Percentiles rank a stretch among this genome's conserved stretches.
phyloP scores from a whole-genome alignment of 495 filamentous ascomycete species.

The Rusavskia elegans region DNA sequence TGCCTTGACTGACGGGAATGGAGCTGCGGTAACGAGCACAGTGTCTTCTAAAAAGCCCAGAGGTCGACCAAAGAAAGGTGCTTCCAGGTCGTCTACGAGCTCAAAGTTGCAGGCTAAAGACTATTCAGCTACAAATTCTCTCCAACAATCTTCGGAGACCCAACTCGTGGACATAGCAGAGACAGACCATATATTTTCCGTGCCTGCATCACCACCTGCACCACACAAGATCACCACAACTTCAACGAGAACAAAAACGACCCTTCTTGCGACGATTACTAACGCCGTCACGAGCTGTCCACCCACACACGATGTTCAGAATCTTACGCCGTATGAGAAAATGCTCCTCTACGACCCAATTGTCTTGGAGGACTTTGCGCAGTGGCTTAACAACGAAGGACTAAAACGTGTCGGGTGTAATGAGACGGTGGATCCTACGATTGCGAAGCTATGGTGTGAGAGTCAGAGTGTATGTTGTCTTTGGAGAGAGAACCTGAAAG shows the following conservation, averaged over 20 bases:
- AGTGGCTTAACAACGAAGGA: slow-evolving; percentile 66
- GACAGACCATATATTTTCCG: too few relatives aligned
- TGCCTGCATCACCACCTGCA: too few relatives aligned
- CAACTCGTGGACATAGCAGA: too few relatives aligned
- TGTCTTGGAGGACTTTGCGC: slow-evolving; percentile 68
- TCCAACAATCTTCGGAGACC: too few relatives aligned
- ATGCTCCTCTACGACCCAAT: slow-evolving; percentile 92
- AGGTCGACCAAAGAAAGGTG: slow-evolving; percentile 28
- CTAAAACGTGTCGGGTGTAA: slow-evolving; percentile 45
- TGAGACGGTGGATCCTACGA: slow-evolving; percentile 38
- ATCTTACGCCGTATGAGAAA: slow-evolving; percentile 69
- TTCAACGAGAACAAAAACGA: not conserved
- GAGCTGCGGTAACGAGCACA: not conserved
- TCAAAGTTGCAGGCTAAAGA: too few relatives aligned
- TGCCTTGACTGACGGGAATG: not conserved
- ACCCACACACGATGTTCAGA: slow-evolving; percentile 28
- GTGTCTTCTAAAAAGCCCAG: slow-evolving; percentile 15
- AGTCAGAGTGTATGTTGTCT: slow-evolving; percentile 65
- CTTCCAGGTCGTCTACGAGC: not conserved
- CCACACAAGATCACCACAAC: too few relatives aligned
- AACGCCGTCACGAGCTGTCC: slow-evolving; percentile 39
- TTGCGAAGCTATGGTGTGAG: slow-evolving; percentile 79
- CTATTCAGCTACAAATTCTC: too few relatives aligned
- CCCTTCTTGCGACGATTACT: slow-evolving; percentile 46
- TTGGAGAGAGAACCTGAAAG: slow-evolving; percentile 70